Base-by-base conservation (phyloP, 192 early-diverging fungal genomes). In the Lobosporangium transversale region DNA sequence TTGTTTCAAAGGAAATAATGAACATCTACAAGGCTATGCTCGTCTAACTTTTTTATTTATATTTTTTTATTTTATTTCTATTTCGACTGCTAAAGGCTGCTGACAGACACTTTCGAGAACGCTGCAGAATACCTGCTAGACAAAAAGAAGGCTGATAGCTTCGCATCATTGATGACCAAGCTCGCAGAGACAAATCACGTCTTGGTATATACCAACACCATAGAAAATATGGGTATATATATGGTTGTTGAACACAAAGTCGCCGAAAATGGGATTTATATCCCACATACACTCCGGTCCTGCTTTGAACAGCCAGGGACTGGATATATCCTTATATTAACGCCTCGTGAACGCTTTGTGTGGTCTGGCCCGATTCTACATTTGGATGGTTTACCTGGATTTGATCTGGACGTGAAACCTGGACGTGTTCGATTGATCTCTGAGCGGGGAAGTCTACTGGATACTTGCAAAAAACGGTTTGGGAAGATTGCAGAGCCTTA, bases 111-210 rank as follows among this genome's bases (percentile, higher is more conserved):
- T 17, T 80, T 88, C 37, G 87, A 90, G 49, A 93, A 94, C 63
- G 84, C 93, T 12, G 83, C 93, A 12, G 94, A 96, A 76, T 94
- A 93, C 64, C 70, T 80, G 9, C 70, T 92, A 27, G 84, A 90
- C 54, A 76, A 53, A 45, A 76, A 76, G 40, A 62, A 62, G 6
- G 85, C 88, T 40, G 83, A 81, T 21, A 79, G 73, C 45, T 64
- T 82, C 71, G 84, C 79, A 42, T 62, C 75, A 20, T 78, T 96
- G 43, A 80, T 94, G 50, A 74, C 84, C 18, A 79, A 74, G 58
- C 81, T 96, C 40, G 87, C 88, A 8, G 81, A 86, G 42, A 85
- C 90, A 15, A 88, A 89, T 33, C 93, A 96, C 53, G 85, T 91
- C 44, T 80, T 96, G 58, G 86, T 94, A 0, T 89, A 88, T 36